phyloP scores from a whole-genome alignment of 2,329 filamentous ascomycete species.

The Amauroascus niger region DNA sequence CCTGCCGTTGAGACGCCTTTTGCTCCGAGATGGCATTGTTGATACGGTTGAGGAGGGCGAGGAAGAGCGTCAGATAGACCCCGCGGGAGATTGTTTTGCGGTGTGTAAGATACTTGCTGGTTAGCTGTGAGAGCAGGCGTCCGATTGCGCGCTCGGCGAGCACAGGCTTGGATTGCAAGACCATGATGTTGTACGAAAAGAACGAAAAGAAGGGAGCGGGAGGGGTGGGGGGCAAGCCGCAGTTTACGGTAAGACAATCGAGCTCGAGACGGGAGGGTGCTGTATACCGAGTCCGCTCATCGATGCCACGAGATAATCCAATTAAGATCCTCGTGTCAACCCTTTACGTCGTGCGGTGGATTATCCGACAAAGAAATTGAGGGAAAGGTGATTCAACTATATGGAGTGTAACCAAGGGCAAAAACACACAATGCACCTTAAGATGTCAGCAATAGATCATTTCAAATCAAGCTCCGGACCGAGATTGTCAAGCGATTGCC shows the following conservation, averaged over 20 bases:
- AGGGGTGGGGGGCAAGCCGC: too few species aligned
- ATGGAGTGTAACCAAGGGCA: neutral
- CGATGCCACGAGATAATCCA: neutral
- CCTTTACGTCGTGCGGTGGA: neutral
- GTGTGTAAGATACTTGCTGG: constrained; percentile 64
- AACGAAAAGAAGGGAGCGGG: neutral
- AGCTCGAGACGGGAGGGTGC: neutral
- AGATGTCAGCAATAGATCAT: neutral
- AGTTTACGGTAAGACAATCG: neutral
- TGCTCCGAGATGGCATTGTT: constrained; percentile 88
- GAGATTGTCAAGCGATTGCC: neutral
- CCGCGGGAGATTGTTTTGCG: constrained; percentile 73
- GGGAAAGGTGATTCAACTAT: neutral
- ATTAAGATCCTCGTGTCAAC: neutral
- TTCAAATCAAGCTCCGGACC: neutral
- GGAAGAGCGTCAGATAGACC: constrained; percentile 71
- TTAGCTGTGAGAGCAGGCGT: constrained; percentile 56
- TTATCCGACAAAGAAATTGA: neutral
- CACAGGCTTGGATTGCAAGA: constrained; percentile 62
- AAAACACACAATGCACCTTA: neutral
- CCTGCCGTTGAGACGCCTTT: constrained; percentile 65
- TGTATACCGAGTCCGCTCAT: neutral
- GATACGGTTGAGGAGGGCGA: constrained; percentile 75
- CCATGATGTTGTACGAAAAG: constrained; percentile 54
- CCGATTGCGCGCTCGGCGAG: constrained; percentile 56